Conservation (phyloP, 768 basidiomycete genomes). For the Cyclocybe aegerita region DNA sequence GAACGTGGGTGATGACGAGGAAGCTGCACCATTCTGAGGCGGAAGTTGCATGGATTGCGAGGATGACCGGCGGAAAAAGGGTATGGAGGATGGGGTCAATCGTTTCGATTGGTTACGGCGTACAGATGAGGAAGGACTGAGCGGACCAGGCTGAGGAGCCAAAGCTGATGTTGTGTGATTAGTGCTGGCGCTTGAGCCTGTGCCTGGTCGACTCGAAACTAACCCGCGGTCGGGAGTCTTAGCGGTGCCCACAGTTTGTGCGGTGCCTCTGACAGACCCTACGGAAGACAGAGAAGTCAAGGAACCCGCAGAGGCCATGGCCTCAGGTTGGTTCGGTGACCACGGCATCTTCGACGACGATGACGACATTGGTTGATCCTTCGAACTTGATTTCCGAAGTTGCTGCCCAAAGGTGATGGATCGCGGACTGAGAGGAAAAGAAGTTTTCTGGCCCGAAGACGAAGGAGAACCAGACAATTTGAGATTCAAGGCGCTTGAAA, state of each 20-base stretch:
- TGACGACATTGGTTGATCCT: conserved; percentile 55
- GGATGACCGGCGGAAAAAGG: conserved; percentile 90
- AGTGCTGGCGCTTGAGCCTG: conserved; percentile 76
- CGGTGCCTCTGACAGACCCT: conserved; percentile 58
- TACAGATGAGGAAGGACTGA: conserved; percentile 72
- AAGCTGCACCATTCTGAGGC: conserved; percentile 35
- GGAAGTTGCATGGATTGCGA: conserved; percentile 83
- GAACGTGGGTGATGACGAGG: conserved; percentile 49
- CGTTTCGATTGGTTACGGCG: conserved; percentile 74
- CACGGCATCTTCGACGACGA: conserved; percentile 50
- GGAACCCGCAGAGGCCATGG: conserved; percentile 78
- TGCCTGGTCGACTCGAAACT: conserved; percentile 65
- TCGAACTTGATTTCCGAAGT: conserved; percentile 66
- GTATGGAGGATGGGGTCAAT: conserved; percentile 89
- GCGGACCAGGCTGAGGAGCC: conserved; percentile 55
- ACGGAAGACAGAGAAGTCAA: conserved; percentile 73
- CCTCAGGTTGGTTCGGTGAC: conserved; percentile 71
- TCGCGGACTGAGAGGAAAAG: conserved; percentile 66
- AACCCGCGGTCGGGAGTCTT: conserved; percentile 66
- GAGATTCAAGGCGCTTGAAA: conserved; percentile 81
- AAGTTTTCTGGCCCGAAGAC: conserved; percentile 52
- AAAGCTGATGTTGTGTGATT: conserved; percentile 56
- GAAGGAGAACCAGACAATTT: conserved; percentile 70
- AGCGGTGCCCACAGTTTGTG: conserved; percentile 39
- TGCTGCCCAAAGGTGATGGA: conserved; percentile 67